phyloP scores from a whole-genome alignment of 805 yeast genomes.

The Geotrichum ghanense region DNA sequence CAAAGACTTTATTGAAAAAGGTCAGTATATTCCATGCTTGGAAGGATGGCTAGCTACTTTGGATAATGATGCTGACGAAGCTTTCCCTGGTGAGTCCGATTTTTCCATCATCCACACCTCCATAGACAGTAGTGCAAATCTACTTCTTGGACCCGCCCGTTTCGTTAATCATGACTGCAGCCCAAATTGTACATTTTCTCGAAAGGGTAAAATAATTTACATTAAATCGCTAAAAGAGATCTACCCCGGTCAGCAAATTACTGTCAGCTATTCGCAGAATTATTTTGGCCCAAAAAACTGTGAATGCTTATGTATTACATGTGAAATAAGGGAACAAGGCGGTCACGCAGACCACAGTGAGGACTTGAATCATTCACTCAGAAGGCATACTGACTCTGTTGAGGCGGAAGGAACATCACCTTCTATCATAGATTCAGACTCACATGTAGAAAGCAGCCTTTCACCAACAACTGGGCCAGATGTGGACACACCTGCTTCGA shows the following conservation, averaged over 20 bases:
- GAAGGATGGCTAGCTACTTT: constrained; percentile 30
- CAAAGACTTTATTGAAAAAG: constrained; percentile 20
- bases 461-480: background rate
- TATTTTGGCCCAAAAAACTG: constrained; percentile 34
- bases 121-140: constrained; percentile 24
- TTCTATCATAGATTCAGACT: background rate
- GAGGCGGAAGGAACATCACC: background rate
- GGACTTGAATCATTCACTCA: background rate
- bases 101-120: constrained; percentile 33
- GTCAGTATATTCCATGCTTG: constrained; percentile 26
- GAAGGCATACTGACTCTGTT: background rate
- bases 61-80: constrained; percentile 25
- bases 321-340: constrained; percentile 23
- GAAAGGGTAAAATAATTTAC: constrained; percentile 22
- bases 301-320: constrained; percentile 35
- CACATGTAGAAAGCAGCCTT: background rate
- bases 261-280: constrained; percentile 32
- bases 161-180: constrained; percentile 39
- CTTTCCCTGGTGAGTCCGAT: constrained; percentile 27
- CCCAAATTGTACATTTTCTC: constrained; percentile 31
- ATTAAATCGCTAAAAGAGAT: constrained; percentile 28
- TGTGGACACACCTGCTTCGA: constrained; percentile 1
- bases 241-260: constrained; percentile 35
- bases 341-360: background rate
- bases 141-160: constrained; percentile 39